Percentiles rank a stretch among this genome's conserved stretches.
Conservation (phyloP, 2,329 filamentous ascomycete genomes). For the Simplicillium sp. region DNA sequence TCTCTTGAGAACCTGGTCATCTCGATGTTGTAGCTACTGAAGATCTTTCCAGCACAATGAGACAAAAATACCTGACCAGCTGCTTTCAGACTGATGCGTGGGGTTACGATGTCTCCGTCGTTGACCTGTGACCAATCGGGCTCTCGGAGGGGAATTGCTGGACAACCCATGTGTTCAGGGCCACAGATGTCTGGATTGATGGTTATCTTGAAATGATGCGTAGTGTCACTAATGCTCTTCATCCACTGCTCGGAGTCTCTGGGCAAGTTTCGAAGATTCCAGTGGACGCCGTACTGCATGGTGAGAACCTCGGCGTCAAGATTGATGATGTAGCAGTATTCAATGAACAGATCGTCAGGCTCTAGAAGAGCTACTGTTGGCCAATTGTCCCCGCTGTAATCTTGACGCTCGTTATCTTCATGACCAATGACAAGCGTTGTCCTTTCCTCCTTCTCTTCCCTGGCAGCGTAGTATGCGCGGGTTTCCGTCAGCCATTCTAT, state of each 20-base stretch:
- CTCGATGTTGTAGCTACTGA: conserved; percentile 4
- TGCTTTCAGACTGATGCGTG: too few relatives aligned
- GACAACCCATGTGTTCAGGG: conserved; percentile 8
- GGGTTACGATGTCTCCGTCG: too few relatives aligned
- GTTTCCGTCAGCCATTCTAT: too few relatives aligned
- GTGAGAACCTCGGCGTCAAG: conserved; percentile 11
- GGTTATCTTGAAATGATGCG: conserved; percentile 6
- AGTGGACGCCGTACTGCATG: conserved; percentile 10
- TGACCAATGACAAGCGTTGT: too few relatives aligned
- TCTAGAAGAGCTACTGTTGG: conserved; percentile 4
- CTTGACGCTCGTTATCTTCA: too few relatives aligned
- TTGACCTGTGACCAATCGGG: not conserved
- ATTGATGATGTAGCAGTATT: conserved; percentile 8
- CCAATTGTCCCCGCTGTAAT: too few relatives aligned
- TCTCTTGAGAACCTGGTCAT: conserved; percentile 7
- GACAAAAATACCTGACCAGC: too few relatives aligned
- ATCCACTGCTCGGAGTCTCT: not conserved
- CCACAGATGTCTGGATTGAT: conserved; percentile 6
- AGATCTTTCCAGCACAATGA: not conserved
- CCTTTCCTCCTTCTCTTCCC: too few relatives aligned
- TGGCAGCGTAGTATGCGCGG: too few relatives aligned
- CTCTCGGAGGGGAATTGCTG: conserved; percentile 7
- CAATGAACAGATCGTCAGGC: not conserved
- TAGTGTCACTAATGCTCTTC: not conserved
- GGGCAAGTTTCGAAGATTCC: conserved; percentile 10